These are phyloP conservation scores for Cladosporium austrohemisphaericum DNA, from an alignment of 2,329 filamentous ascomycete species.

Conservation along the genomic window DNA sequence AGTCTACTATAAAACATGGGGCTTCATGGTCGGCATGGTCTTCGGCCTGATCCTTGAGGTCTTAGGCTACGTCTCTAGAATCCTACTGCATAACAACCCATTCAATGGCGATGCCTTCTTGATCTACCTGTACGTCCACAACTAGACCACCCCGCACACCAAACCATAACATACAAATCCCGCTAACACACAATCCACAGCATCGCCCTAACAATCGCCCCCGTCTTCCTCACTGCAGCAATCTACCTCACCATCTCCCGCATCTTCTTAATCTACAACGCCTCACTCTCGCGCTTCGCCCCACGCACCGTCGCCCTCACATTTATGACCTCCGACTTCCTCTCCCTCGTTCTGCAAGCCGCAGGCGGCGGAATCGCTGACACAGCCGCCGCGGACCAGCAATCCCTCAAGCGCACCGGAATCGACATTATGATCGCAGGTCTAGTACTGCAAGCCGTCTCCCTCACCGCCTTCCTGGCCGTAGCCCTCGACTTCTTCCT, in stretches of 20 bases:
- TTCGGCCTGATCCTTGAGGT: conserved; percentile 49
- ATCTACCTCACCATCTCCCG: conserved; percentile 46
- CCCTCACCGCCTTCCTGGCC: conserved; percentile 52
- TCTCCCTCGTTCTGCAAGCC: conserved; percentile 54
- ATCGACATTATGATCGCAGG: conserved; percentile 63
- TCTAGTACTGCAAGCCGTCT: conserved; percentile 58
- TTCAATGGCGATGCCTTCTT: conserved; percentile 42
- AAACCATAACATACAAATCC: neutral
- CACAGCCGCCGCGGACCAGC: conserved; percentile 32
- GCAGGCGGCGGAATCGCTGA: conserved; percentile 45
- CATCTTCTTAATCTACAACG: conserved; percentile 38
- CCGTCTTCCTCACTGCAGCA: conserved; percentile 44
- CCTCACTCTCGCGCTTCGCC: conserved; percentile 23
- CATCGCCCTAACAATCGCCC: conserved; percentile 42
- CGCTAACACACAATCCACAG: conserved; percentile 28
- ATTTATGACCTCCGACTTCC: conserved; percentile 55
- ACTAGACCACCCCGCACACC: neutral
- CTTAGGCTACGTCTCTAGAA: conserved; percentile 54
- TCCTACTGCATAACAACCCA: conserved; percentile 44
- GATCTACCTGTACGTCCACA: conserved; percentile 24
- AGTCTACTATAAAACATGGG: conserved; percentile 53
- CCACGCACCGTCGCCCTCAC: conserved; percentile 45
- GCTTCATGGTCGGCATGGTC: conserved; percentile 50
- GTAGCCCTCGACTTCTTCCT: conserved; percentile 5
- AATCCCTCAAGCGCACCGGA: conserved; percentile 38